Evolutionary conservation across 129 eudicot species (phyloP).

Genomic region (Mikania micrantha): DNA sequence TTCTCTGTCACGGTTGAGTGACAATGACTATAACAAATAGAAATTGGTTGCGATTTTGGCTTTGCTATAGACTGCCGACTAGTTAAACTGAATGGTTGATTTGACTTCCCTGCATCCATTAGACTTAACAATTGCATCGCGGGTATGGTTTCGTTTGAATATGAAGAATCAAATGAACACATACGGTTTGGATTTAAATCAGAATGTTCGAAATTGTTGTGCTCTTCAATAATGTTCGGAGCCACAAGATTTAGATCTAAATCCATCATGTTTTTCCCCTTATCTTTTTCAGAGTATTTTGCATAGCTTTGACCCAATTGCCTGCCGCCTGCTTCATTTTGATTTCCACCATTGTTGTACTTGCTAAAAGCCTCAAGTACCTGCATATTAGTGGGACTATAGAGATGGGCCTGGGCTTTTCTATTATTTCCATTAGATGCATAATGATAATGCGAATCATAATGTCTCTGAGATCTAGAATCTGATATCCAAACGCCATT

Average conservation of each 20-base stretch:
- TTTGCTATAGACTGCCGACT: slow-evolving; percentile 19
- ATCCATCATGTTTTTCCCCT: slow-evolving; percentile 42
- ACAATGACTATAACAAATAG: slow-evolving; percentile 36
- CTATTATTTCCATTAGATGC: slow-evolving; percentile 2
- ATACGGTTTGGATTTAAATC: slow-evolving; percentile 1
- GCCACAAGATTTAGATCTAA: slow-evolving; percentile 38
- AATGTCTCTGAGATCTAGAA: slow-evolving; percentile 13
- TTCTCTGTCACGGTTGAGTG: slow-evolving; percentile 20
- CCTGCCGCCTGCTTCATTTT: slow-evolving; percentile 6
- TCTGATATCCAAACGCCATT: slow-evolving; percentile 21
- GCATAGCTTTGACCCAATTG: slow-evolving; percentile 23
- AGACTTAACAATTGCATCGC: slow-evolving; percentile 87
- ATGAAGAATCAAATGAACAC: slow-evolving; percentile 30
- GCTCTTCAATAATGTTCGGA: slow-evolving; percentile 27
- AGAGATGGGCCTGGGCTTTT: slow-evolving; percentile 6
- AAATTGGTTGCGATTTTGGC: slow-evolving; percentile 38
- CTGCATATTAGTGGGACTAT: slow-evolving; percentile 15
- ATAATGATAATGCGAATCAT: slow-evolving; percentile 14
- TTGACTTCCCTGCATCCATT: slow-evolving; percentile 55
- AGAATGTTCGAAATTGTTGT: slow-evolving; percentile 18
- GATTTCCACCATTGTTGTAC: slow-evolving; percentile 9
- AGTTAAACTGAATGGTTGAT: slow-evolving; percentile 20
- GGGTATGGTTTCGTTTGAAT: slow-evolving; percentile 63
- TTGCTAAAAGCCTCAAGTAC: slow-evolving; percentile 15
- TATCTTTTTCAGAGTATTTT: slow-evolving; percentile 23